Evolutionary conservation across 1,284 basidiomycete genomes (phyloP).

Genomic region (Sanghuangporus weigelae): DNA sequence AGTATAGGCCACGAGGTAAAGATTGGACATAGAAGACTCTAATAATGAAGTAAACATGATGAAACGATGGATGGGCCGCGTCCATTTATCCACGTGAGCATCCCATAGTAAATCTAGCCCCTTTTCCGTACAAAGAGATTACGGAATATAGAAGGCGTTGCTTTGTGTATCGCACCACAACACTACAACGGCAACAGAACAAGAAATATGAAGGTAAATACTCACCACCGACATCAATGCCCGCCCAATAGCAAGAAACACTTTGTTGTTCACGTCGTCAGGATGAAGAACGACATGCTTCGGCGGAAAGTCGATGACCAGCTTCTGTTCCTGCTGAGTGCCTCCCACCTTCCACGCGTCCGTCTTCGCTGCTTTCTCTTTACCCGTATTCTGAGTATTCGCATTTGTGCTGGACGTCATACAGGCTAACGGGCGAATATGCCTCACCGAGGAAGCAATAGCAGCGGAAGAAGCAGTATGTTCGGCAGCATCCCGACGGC

Average conservation of each 20-base stretch:
- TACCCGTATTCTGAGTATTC: not conserved
- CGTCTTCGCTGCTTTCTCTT: conserved; percentile 4
- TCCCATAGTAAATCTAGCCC: conserved; percentile 3
- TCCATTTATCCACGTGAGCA: conserved; percentile 12
- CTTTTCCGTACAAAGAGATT: not conserved
- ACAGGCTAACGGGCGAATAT: conserved; percentile 11
- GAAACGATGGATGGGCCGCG: not conserved
- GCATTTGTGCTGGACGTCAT: conserved; percentile 7
- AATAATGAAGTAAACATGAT: conserved; percentile 6
- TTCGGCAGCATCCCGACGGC: conserved; percentile 37
- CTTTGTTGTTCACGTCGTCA: conserved; percentile 64
- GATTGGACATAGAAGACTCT: conserved; percentile 11
- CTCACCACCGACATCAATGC: conserved; percentile 67
- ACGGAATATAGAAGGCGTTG: not conserved
- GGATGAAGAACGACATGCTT: conserved; percentile 59
- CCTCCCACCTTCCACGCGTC: conserved; percentile 5
- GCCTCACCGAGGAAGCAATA: conserved; percentile 25
- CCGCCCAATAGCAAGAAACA: conserved; percentile 64
- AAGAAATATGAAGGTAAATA: conserved; percentile 21
- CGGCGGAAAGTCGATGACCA: conserved; percentile 49
- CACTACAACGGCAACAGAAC: not conserved
- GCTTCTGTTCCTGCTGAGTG: conserved; percentile 18
- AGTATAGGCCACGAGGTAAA: not conserved
- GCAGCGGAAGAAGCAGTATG: conserved; percentile 31
- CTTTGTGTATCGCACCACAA: not conserved